These are phyloP conservation scores for Hirsutella rhossiliensis DNA, from an alignment of 2,329 filamentous ascomycete genomes.

Conservation along the genomic window DNA sequence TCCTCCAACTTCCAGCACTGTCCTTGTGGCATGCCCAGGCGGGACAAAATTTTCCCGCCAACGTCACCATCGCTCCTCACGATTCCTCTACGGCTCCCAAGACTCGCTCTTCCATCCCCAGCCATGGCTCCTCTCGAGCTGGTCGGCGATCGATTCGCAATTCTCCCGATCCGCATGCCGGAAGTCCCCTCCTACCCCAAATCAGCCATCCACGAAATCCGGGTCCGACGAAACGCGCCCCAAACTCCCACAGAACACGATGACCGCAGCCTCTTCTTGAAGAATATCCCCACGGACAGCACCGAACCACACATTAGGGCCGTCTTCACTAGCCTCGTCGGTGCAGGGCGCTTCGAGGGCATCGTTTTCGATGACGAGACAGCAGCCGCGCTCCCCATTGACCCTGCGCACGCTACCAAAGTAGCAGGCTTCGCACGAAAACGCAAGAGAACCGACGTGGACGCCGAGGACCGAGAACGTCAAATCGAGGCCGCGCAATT, in stretches of 20 bases:
- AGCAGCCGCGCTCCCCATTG: slow-evolving; percentile 25
- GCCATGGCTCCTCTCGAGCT: slow-evolving; percentile 16
- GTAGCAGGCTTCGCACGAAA: slow-evolving; percentile 25
- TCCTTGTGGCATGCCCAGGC: neutral
- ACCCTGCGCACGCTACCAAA: slow-evolving; percentile 35
- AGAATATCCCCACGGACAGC: slow-evolving; percentile 78
- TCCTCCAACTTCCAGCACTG: neutral
- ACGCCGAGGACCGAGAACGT: slow-evolving; percentile 41
- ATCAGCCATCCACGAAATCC: slow-evolving; percentile 66
- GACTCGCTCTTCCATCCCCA: neutral
- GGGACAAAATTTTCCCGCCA: neutral
- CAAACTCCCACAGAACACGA: slow-evolving; percentile 64
- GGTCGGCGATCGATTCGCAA: slow-evolving; percentile 44
- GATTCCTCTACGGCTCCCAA: neutral
- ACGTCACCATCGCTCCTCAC: neutral
- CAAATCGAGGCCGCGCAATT: slow-evolving; percentile 50
- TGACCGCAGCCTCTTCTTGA: slow-evolving; percentile 73
- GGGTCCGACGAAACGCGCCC: slow-evolving; percentile 73
- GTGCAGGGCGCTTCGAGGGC: slow-evolving; percentile 64
- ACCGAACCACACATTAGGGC: slow-evolving; percentile 65
- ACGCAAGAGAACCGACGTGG: slow-evolving; percentile 30
- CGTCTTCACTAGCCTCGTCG: slow-evolving; percentile 63
- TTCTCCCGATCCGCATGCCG: slow-evolving; percentile 58
- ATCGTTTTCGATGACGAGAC: slow-evolving; percentile 61
- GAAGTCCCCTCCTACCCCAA: slow-evolving; percentile 48